A percentile compares a stretch with the other conserved stretches of the same genome.
Evolutionary conservation across 1,284 basidiomycete genomes (phyloP).

Genomic region (Vanrija sp.): DNA sequence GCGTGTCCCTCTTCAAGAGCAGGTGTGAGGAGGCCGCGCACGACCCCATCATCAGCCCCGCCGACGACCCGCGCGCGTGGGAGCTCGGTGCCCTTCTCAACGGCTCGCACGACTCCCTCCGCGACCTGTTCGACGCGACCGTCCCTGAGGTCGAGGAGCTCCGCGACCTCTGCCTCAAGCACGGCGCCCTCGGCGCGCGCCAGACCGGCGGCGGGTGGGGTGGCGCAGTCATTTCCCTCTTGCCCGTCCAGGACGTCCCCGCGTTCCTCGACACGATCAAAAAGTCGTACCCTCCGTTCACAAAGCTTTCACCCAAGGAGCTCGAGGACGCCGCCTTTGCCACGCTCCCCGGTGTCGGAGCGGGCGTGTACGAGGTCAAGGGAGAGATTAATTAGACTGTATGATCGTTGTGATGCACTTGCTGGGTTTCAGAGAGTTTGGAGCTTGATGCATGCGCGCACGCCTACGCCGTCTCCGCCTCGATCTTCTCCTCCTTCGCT

Average conservation of each 20-base stretch:
- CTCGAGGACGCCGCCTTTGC: constrained; percentile 71
- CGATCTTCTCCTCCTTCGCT: not conserved
- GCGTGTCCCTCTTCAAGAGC: constrained; percentile 68
- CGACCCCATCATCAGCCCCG: constrained; percentile 13
- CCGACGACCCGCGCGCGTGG: constrained; percentile 8
- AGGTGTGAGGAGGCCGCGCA: constrained; percentile 56
- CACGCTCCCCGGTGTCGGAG: constrained; percentile 78
- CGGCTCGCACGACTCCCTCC: constrained; percentile 67
- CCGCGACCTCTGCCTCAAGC: constrained; percentile 56
- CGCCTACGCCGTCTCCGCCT: not conserved
- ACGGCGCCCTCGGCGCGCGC: constrained; percentile 68
- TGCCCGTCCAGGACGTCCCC: constrained; percentile 63
- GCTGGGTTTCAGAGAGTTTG: too few species aligned
- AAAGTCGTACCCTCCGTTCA: constrained; percentile 61
- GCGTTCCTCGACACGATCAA: constrained; percentile 65
- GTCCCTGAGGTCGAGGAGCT: constrained; percentile 72
- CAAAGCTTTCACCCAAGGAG: constrained; percentile 58
- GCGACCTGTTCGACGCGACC: constrained; percentile 68
- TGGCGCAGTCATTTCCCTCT: constrained; percentile 78
- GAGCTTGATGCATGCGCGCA: too few species aligned
- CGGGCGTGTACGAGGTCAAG: constrained; percentile 56
- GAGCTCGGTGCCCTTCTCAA: constrained; percentile 71
- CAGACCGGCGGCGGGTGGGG: constrained; percentile 77
- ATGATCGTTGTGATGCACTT: not conserved
- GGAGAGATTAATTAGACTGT: not conserved